A percentile compares a stretch with the other conserved stretches of the same genome.
These are phyloP conservation scores for Myochromella boudieri DNA, from an alignment of 768 basidiomycete species.

Conservation along the genomic window DNA sequence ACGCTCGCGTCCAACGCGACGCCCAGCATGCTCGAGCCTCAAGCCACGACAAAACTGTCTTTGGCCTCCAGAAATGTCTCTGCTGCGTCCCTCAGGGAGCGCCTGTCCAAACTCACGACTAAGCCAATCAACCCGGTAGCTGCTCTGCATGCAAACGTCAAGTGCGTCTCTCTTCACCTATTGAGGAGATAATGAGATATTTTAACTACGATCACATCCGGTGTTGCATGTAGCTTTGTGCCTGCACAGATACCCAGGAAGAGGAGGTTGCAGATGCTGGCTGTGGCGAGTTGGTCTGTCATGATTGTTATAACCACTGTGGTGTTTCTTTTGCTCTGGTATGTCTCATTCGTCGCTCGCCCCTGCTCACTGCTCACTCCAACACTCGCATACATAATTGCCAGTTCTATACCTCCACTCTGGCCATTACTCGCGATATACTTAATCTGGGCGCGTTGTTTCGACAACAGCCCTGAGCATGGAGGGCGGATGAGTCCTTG, in stretches of 20 bases:
- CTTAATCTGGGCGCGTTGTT: slow-evolving; percentile 69
- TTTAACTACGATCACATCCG: background rate
- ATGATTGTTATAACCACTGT: slow-evolving; percentile 66
- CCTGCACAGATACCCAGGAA: slow-evolving; percentile 85
- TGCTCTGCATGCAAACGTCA: slow-evolving; percentile 69
- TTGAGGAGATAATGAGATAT: too few relatives aligned
- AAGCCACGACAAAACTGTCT: slow-evolving; percentile 24
- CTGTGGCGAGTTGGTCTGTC: slow-evolving; percentile 87
- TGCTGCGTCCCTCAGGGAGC: slow-evolving; percentile 59
- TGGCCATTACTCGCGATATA: slow-evolving; percentile 87
- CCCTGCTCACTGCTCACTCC: background rate
- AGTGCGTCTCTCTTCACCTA: slow-evolving; percentile 44
- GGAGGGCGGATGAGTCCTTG: slow-evolving; percentile 73
- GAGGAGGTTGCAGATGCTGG: slow-evolving; percentile 84
- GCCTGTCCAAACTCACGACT: slow-evolving; percentile 58
- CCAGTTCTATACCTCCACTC: slow-evolving; percentile 81
- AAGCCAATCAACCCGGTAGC: slow-evolving; percentile 63
- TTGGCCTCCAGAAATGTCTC: slow-evolving; percentile 54
- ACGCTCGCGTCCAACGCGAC: background rate
- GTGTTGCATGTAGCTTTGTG: slow-evolving; percentile 57
- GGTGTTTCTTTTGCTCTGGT: slow-evolving; percentile 83
- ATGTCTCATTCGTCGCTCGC: slow-evolving; percentile 27
- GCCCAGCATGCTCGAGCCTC: slow-evolving; percentile 11
- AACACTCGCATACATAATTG: background rate
- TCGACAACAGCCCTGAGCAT: slow-evolving; percentile 75